Base-by-base conservation (phyloP, 176 grass and related monocot genomes). In the Eragrostis nindensis region DNA sequence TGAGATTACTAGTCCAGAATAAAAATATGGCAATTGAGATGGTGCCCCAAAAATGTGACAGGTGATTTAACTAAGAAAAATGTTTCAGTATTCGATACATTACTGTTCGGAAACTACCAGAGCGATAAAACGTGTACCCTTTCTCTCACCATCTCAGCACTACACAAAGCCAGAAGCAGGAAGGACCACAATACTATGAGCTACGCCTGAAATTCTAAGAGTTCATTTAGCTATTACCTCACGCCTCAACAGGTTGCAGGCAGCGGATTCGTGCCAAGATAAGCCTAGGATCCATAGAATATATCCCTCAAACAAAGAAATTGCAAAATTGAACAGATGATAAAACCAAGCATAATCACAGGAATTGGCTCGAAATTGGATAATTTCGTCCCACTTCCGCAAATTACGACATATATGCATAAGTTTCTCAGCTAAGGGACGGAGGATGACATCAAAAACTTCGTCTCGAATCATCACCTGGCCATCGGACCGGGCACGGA, bases 361-460 rank as follows among this genome's bases (percentile, higher is more conserved):
- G 2, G 43, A 60, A 84, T 59, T 69, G 24, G 9, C 12, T 4
- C 40, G 0, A 30, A 10, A 71, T 46, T 45, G 39, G 26, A 44
- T 11, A 48, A 36, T 36, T 36, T 36, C 47, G 19, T 39, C 19
- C 19, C 15, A 19, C 8, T 22, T 7, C 36, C 27, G 13, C 11
- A 14, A 64, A 52, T 49, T 14, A 40, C 7, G 14, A 29, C 0
- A 50, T 27, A 73, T 36, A n/a, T 5, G 52, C 24, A 49, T 0
- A 52, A 11, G 19, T 8, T 22, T 8, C 13, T 43, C 13, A 21
- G 8, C 11, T 21, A 32, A 46, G 60, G 57, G 27, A 27, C 18
- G 38, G 78, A 15, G 19, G n/a, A 75, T 63, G 36, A 75, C 81
- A 71, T 83, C n/a, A 36, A 11, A 65, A 19, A 25, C 32, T 65